phyloP scores from a whole-genome alignment of 176 grass and related monocot genomes.

The Phyllostachys edulis region DNA sequence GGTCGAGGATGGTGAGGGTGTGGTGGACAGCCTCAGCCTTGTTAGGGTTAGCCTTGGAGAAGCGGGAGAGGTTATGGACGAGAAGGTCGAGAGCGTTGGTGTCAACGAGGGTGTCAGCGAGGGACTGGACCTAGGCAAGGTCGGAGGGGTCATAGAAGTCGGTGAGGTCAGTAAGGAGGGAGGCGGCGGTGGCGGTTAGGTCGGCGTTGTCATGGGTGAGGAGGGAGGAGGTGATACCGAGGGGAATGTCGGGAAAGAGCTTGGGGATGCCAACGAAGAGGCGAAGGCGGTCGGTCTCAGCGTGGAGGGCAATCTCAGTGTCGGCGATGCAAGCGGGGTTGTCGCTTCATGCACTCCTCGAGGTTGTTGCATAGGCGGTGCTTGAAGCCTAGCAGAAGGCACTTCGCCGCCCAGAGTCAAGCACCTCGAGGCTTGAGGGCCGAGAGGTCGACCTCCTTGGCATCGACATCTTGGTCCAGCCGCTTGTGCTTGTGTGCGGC shows the following conservation, averaged over 20 bases:
- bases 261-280: constrained; percentile 81
- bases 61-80: constrained; percentile 77
- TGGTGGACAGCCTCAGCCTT: constrained; percentile 75
- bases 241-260: constrained; percentile 75
- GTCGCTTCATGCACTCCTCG: constrained; percentile 93
- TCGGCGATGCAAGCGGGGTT: constrained; percentile 80
- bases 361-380: constrained; percentile 84
- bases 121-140: constrained; percentile 52
- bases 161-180: constrained; percentile 86
- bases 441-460: constrained; percentile 48
- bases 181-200: constrained; percentile 66
- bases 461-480: not conserved
- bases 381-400: constrained; percentile 83
- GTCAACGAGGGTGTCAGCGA: constrained; percentile 67
- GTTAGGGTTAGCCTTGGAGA: constrained; percentile 78
- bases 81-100: constrained; percentile 86
- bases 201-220: constrained; percentile 88
- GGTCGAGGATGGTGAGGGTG: constrained; percentile 71
- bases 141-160: constrained; percentile 70
- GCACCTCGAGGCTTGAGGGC: constrained; percentile 61
- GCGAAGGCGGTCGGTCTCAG: constrained; percentile 72
- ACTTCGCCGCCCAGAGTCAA: constrained; percentile 83
- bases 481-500: constrained; percentile 62
- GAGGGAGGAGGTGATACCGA: constrained; percentile 62
- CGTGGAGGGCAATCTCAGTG: constrained; percentile 82